Evolutionary conservation across 768 basidiomycete species (phyloP), one percentile per base, ranked within the genome.

Genomic region (Lentinula raphanica): DNA sequence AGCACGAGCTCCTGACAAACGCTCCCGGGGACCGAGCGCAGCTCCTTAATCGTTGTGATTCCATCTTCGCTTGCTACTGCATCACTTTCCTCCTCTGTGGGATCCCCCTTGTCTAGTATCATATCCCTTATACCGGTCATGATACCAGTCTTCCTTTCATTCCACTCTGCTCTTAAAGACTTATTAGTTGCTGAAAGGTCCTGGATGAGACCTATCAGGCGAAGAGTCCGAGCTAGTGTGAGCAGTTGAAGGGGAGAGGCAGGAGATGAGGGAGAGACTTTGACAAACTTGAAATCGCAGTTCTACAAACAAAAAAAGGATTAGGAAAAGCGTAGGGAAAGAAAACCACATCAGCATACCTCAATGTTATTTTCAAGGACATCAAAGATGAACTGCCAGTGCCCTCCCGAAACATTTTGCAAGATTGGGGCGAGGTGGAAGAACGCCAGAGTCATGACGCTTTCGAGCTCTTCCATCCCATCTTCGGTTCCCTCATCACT

Each of bases 361-460:
- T 98, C 95, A 2, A 98, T 76, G 64, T 90, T 92, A 59, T 79
- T 89, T 69, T 96, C 94, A 12, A 96, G 67, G 15, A 98, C 70
- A 67, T 98, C 94, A 68, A 92, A 95, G 4, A 94, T 84, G 32
- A 94, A 81, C 49, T 92, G 90, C 97, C 97, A 99, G 70, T 98
- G 97, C 0, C 80, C 75, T 0, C 96, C 97, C 13, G 84, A 76
- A 1, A 96, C 78, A 66, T 85, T 90, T 71, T 98, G 94, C 59
- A 98, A 71, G 55, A 98, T 88, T 2, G 95, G 94, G 1, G 86
- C 91, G 1, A 98, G 76, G 57, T 88, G 78, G 44, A 79, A 71
- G 67, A 92, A 91, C 3, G 97, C 68, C 60, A 85, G 69, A 6
- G 89, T 85, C 76, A 96, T 85, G 54, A 79, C 82, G 58, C 83